Evolutionary conservation across 2,329 filamentous ascomycete genomes (phyloP), one percentile per base, ranked within the genome.

Genomic region (Dothiorella sarmentorum): DNA sequence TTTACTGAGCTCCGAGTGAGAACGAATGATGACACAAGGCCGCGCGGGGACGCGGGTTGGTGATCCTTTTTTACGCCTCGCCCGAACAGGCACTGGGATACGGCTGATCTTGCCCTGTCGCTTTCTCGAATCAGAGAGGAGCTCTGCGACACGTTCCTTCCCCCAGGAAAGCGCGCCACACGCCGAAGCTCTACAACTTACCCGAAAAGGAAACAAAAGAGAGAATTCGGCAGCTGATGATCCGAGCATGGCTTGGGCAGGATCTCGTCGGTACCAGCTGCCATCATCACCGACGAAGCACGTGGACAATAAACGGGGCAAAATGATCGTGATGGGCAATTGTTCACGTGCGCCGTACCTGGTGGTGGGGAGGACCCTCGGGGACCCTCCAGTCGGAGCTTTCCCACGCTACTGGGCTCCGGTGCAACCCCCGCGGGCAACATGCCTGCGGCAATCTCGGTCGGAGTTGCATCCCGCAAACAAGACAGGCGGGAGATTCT

Each of bases 261-360:
- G 27, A 84, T 99, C 33, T 97, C 92, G 4, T 99, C 97, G 71
- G 89, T 99, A 10, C 94, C 94, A 15, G 96, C 99, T 66, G 93
- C 94, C 0, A 94, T 94, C 5, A 85, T 92, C 10, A 97, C 94
- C 1, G 96, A 91, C 7, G 91, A 96, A 67, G 81, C 85, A 64
- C 89, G 94, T 68, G 96, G n/a, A n/a, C n/a, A n/a, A n/a, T n/a
- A n/a, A n/a, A n/a, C n/a, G n/a, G n/a, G n/a, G n/a, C n/a, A n/a
- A n/a, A n/a, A n/a, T 99, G 91, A 93, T 89, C 76, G 82, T 97
- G 35, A 87, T 99, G 11, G 97, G 94, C 83, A 86, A 90, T 97
- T 92, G 3, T 99, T 97, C 79, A 96, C 99, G 76, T 99, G 99
- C 73, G 92, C 99, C 61, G 94, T 99, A 56, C 97, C 93, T 20